Evolutionary conservation across 768 basidiomycete species (phyloP).

Genomic region (Boletus sp.): DNA sequence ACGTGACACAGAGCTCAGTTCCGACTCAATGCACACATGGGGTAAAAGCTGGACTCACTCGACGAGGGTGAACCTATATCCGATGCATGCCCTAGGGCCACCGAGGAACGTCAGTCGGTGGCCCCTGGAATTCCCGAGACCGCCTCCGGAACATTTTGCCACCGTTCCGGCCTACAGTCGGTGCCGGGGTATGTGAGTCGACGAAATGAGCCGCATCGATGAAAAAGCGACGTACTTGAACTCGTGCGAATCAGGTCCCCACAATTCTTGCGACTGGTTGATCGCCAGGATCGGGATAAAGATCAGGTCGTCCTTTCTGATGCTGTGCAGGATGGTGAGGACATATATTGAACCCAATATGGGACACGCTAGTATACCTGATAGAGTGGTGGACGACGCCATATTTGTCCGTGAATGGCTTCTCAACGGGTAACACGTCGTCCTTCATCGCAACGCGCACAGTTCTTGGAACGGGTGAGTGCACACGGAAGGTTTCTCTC

Average conservation of each 20-base stretch:
- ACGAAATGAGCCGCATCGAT: not conserved
- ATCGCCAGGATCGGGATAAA: constrained; percentile 52
- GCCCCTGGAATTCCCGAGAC: constrained; percentile 49
- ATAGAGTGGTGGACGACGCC: constrained; percentile 41
- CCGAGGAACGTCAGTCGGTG: constrained; percentile 60
- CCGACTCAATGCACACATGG: too few species aligned
- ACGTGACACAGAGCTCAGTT: not conserved
- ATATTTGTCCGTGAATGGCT: constrained; percentile 42
- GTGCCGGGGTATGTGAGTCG: not conserved
- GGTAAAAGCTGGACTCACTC: constrained; percentile 39
- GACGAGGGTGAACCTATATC: constrained; percentile 60
- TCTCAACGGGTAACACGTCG: constrained; percentile 48
- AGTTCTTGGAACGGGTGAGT: constrained; percentile 44
- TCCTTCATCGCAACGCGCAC: constrained; percentile 48
- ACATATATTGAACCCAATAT: not conserved
- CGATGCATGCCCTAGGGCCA: constrained; percentile 65
- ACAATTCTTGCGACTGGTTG: constrained; percentile 50
- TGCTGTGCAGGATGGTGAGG: constrained; percentile 18
- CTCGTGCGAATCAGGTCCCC: constrained; percentile 59
- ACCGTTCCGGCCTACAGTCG: constrained; percentile 56
- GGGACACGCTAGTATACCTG: constrained; percentile 22
- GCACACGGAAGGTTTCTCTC: too few species aligned
- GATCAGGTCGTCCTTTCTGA: constrained; percentile 43
- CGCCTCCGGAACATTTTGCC: constrained; percentile 47
- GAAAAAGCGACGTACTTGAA: constrained; percentile 46